A percentile compares a stretch with the other conserved stretches of the same genome.
phyloP scores from a whole-genome alignment of 805 yeast genomes.

The Starmerella ratchasimensis region DNA sequence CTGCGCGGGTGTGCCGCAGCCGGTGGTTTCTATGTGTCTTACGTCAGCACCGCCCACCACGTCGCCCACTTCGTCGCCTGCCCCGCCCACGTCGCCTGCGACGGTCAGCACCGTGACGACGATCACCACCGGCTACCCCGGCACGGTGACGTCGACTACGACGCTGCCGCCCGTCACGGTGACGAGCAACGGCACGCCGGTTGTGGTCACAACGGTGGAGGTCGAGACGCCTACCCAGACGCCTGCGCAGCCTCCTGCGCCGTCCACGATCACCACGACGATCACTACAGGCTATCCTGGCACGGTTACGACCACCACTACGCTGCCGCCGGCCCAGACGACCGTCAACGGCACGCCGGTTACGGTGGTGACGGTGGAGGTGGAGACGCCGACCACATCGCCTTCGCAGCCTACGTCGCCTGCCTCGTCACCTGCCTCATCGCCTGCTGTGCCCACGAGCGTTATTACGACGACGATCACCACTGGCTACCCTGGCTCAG shows the following conservation, averaged over 20 bases:
- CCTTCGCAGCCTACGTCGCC: neutral
- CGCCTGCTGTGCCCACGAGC: no score
- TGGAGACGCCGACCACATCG: neutral
- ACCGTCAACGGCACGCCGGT: neutral
- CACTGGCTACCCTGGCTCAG: neutral
- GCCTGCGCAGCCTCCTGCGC: no score
- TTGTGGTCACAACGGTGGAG: neutral
- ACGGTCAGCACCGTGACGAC: no score
- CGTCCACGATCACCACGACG: no score
- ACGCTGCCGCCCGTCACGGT: no score
- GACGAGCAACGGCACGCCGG: neutral
- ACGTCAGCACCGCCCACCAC: no score
- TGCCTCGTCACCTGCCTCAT: no score
- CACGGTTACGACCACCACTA: neutral
- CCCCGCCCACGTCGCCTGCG: no score
- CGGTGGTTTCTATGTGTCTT: neutral
- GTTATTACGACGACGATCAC: neutral
- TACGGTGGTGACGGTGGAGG: neutral
- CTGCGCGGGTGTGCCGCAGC: neutral
- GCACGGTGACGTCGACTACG: neutral
- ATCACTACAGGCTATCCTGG: neutral
- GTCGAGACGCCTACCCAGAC: no score
- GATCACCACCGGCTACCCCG: no score
- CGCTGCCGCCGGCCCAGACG: no score
- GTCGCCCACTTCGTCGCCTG: no score